A percentile compares a stretch with the other conserved stretches of the same genome.
Conservation (phyloP, 1,284 basidiomycete species). For the Malassezia sp. region DNA sequence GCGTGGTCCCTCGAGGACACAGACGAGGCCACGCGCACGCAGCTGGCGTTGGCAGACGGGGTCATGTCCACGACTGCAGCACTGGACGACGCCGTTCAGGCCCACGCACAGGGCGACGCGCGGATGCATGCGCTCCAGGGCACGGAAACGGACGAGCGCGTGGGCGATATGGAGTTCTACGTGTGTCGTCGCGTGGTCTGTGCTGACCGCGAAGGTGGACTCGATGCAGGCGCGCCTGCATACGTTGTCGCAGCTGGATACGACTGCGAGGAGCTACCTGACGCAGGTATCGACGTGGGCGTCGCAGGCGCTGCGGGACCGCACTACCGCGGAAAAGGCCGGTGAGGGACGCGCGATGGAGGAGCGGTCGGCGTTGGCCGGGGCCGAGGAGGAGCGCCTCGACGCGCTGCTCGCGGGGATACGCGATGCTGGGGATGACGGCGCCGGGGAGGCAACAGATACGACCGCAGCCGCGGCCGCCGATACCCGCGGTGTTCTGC, state of each 20-base stretch:
- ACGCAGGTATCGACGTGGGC: constrained; percentile 10
- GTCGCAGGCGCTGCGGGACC: constrained; percentile 14
- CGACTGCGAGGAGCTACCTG: constrained; percentile 3
- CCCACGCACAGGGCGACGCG: background rate
- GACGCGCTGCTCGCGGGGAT: constrained; percentile 11
- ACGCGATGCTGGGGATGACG: constrained; percentile 1
- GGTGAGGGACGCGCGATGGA: background rate
- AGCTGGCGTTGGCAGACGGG: constrained; percentile 11
- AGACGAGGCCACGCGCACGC: constrained; percentile 12
- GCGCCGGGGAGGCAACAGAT: background rate
- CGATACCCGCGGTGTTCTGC: constrained; percentile 1
- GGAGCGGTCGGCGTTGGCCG: background rate
- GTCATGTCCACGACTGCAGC: constrained; percentile 16
- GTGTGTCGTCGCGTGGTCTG: too few relatives aligned
- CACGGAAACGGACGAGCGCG: constrained; percentile 27
- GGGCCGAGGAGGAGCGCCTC: constrained; percentile 7
- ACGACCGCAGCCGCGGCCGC: background rate
- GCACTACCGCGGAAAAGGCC: background rate
- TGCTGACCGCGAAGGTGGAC: too few relatives aligned
- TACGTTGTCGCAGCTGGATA: constrained; percentile 8
- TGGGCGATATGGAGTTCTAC: constrained; percentile 27
- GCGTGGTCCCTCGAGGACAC: background rate
- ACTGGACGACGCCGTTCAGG: constrained; percentile 12
- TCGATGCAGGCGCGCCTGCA: constrained; percentile 8
- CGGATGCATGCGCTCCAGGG: constrained; percentile 13